phyloP scores from a whole-genome alignment of 2,329 filamentous ascomycete species.

The Stromatinia cepivora region DNA sequence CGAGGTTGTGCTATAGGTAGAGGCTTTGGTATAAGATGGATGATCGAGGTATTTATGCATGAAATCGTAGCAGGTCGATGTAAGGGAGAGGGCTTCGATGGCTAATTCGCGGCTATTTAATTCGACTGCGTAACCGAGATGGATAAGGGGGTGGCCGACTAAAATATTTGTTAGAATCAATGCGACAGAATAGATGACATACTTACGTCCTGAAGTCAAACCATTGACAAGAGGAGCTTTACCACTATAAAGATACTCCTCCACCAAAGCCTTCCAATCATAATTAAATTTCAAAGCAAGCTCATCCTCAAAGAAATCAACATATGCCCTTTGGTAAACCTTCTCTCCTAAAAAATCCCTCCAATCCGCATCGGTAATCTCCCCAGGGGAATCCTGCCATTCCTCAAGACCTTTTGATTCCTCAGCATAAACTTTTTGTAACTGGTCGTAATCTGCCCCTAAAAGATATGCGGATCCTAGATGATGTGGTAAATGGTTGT shows the following conservation, averaged over 20 bases:
- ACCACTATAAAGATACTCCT: conserved; percentile 73
- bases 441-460: conserved; percentile 69
- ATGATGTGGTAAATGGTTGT: conserved; percentile 83
- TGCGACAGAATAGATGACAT: conserved; percentile 36
- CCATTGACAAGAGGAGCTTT: conserved; percentile 78
- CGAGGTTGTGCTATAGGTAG: conserved; percentile 60
- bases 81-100: conserved; percentile 80
- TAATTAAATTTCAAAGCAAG: conserved; percentile 70
- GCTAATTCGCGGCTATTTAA: conserved; percentile 80
- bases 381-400: conserved; percentile 82
- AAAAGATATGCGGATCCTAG: conserved; percentile 84
- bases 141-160: conserved; percentile 93
- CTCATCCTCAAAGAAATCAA: conserved; percentile 95
- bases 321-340: conserved; percentile 81
- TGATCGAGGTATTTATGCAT: conserved; percentile 72
- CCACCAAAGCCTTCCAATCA: conserved; percentile 77
- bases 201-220: conserved; percentile 74
- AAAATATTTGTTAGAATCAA: conserved; percentile 13
- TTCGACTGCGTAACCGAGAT: conserved; percentile 92
- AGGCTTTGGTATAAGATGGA: conserved; percentile 64
- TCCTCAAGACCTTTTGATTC: conserved; percentile 71
- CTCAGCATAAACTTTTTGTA: conserved; percentile 79
- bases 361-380: conserved; percentile 85
- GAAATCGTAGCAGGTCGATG: conserved; percentile 58
- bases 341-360: conserved; percentile 76